Evolutionary conservation across 352 stramenopile species (phyloP).

Genomic region (Phytopythium kandeliae): DNA sequence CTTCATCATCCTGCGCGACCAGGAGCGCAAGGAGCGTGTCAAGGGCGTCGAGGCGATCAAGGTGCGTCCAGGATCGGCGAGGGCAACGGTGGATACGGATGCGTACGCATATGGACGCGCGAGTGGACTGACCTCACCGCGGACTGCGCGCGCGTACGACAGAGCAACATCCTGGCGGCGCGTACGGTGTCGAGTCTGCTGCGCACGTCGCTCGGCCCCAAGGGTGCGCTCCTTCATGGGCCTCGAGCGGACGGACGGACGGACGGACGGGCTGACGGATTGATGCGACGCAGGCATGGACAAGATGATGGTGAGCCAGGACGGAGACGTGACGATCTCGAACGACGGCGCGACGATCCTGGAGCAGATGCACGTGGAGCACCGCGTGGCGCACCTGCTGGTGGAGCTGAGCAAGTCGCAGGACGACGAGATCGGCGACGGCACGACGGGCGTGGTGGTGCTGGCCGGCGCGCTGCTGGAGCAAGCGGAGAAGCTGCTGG

Average conservation of each 20-base stretch:
- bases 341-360: constrained; percentile 99
- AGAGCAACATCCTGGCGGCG: constrained; percentile 99
- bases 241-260: not conserved
- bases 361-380: constrained; percentile 98
- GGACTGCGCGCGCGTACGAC: not conserved
- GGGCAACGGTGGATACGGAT: too few relatives aligned
- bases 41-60: constrained; percentile 99
- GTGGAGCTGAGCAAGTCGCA: constrained; percentile 98
- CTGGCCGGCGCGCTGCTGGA: constrained; percentile 96
- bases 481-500: constrained; percentile 96
- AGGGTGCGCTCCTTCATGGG: constrained; percentile 51
- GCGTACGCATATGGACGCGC: too few relatives aligned
- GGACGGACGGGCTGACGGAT: too few relatives aligned
- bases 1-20: constrained; percentile 99
- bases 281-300: constrained; percentile 93
- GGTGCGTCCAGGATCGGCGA: constrained; percentile 31
- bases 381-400: constrained; percentile 97
- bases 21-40: constrained; percentile 97
- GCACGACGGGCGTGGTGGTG: constrained; percentile 99
- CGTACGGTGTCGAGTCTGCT: constrained; percentile 96
- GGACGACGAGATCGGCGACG: constrained; percentile 99
- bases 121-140: not conserved
- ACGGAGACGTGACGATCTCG: constrained; percentile 99
- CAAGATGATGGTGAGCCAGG: constrained; percentile 99
- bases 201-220: constrained; percentile 96